Evolutionary conservation across 371 early-diverging fungal genomes (phyloP), one percentile per base, ranked within the genome.

Genomic region (Mucor racemosus): DNA sequence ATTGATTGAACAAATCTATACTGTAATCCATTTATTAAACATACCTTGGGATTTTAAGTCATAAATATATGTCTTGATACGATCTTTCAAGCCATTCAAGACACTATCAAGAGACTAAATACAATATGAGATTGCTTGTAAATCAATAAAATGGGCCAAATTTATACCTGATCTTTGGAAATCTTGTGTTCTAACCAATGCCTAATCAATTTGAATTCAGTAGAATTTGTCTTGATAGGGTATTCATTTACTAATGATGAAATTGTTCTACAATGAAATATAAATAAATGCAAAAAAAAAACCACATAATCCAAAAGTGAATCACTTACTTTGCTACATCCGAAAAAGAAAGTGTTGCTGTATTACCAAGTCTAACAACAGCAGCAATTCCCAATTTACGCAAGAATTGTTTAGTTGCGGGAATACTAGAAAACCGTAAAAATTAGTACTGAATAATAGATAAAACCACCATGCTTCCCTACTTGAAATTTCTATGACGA

Each of bases 401-500:
- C 48, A 80, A 44, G 55, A 74, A 82, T 10, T 75, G 61, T 26
- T 75, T 76, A 2, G 75, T 68, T 34, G 75, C 76, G 34, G 69
- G 63, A 42, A 74, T 68, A 38, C 75, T 73, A 60, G 21, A 46
- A 9, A 15, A 13, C 17, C 5, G 13, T 54, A 19, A 54, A 26
- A 31, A 54, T 33, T 4, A 33, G 8, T 14, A 13, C 7, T 14
- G 1, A 31, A 54, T 13, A 1, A 11, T 5, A 53, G 1, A 1
- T 21, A 53, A 21, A 53, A 11, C 26, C 26, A 26, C 3, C 26
- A 26, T 26, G 6, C 14, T 50, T 5, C 31, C 72, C 65, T 75
- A 78, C 79, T 80, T 71, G 69, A 82, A 80, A 33, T 78, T 74
- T 6, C 76, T 67, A 68, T 82, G 80, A 13, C 78, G 71, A 62